These are phyloP conservation scores for Melampsora larici-populina DNA, from an alignment of 1,284 basidiomycete genomes.

Conservation along the genomic window DNA sequence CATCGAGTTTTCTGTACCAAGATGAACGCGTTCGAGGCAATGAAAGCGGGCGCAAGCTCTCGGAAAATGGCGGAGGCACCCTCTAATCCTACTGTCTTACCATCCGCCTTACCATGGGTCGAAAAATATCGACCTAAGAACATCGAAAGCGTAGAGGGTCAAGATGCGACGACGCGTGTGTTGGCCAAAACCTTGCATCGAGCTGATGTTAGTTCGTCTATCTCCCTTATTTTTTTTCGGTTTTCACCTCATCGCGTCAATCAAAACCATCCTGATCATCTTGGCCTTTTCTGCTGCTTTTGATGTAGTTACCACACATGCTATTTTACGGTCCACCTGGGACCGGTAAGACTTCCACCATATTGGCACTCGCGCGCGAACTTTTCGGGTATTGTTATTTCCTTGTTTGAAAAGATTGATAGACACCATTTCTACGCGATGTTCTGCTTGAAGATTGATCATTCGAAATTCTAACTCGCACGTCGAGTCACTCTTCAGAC, in stretches of 20 bases:
- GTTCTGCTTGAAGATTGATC: slow-evolving; percentile 10
- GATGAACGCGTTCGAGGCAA: slow-evolving; percentile 41
- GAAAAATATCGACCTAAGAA: slow-evolving; percentile 69
- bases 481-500: slow-evolving; percentile 59
- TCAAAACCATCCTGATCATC: not conserved
- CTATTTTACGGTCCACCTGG: slow-evolving; percentile 98
- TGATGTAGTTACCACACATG: slow-evolving; percentile 88
- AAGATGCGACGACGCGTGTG: slow-evolving; percentile 82
- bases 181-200: slow-evolving; percentile 22
- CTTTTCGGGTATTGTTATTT: slow-evolving; percentile 73
- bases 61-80: slow-evolving; percentile 56
- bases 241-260: not conserved
- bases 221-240: slow-evolving; percentile 35
- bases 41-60: slow-evolving; percentile 30
- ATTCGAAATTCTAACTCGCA: slow-evolving; percentile 20
- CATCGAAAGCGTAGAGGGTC: slow-evolving; percentile 81
- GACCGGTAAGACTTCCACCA: slow-evolving; percentile 97
- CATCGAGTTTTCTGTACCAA: too few species aligned
- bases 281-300: slow-evolving; percentile 1
- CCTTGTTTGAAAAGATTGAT: not conserved
- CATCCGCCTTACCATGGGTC: slow-evolving; percentile 84
- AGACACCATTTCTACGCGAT: slow-evolving; percentile 8
- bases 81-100: slow-evolving; percentile 57
- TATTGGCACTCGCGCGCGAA: slow-evolving; percentile 87
- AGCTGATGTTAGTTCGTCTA: slow-evolving; percentile 25